Conservation (phyloP, 345 rosid species). For the Arabidopsis arenosa region DNA sequence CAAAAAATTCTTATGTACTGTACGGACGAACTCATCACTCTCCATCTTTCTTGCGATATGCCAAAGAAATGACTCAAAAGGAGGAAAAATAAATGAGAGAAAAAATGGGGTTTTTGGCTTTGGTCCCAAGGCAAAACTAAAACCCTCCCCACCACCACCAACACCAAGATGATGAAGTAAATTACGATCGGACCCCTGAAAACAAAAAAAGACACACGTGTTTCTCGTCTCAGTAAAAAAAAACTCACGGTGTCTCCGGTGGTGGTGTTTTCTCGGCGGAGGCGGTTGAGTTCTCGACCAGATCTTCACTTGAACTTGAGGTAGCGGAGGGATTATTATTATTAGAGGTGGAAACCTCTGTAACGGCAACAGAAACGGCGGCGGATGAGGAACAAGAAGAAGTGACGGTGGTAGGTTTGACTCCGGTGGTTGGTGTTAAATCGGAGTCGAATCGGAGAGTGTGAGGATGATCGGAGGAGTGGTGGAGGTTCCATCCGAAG, state of each 20-base stretch:
- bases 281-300: conserved; percentile 69
- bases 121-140: conserved; percentile 28
- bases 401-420: not conserved
- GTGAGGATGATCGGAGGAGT: conserved; percentile 16
- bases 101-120: conserved; percentile 9
- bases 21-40: conserved; percentile 47
- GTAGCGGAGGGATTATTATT: conserved; percentile 70
- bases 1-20: conserved; percentile 21
- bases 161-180: conserved; percentile 18
- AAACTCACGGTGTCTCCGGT: conserved; percentile 92
- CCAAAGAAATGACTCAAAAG: not conserved
- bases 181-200: conserved; percentile 53
- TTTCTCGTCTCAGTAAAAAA: conserved; percentile 29
- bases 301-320: conserved; percentile 90
- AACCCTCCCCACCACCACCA: conserved; percentile 24
- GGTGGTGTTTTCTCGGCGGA: conserved; percentile 66
- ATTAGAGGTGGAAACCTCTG: conserved; percentile 62
- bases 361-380: not conserved
- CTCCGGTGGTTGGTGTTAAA: not conserved
- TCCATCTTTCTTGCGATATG: not conserved
- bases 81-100: not conserved
- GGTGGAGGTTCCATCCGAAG: conserved; percentile 68
- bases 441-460: conserved; percentile 4
- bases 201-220: conserved; percentile 24
- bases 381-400: conserved; percentile 33